Evolutionary conservation across 2,329 filamentous ascomycete genomes (phyloP).

Genomic region (Cryphonectria radicalis): DNA sequence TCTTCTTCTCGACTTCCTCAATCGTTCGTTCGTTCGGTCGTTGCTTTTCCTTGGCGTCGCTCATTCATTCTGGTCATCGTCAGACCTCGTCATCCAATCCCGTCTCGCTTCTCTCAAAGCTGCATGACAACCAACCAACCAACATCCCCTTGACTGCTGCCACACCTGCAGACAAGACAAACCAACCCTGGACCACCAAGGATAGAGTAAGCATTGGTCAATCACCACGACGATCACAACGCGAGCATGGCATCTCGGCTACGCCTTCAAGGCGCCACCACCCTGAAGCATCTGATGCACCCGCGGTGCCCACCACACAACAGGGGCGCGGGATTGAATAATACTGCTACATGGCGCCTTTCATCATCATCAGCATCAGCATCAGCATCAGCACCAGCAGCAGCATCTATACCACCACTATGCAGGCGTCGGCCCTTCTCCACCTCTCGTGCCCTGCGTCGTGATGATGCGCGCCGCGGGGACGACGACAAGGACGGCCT

Average conservation of each 20-base stretch:
- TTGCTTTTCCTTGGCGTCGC: background rate
- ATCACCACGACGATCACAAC: background rate
- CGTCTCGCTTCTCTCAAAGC: background rate
- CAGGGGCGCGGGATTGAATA: background rate
- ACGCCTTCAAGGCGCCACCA: conserved; percentile 11
- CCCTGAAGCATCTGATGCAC: conserved; percentile 17
- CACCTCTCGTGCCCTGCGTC: conserved; percentile 13
- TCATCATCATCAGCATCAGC: background rate
- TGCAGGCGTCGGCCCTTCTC: conserved; percentile 16
- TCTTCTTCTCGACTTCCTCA: background rate
- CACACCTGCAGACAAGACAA: background rate
- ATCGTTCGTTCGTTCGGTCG: background rate
- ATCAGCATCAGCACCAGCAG: background rate
- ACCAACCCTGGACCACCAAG: background rate
- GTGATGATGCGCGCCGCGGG: conserved; percentile 18
- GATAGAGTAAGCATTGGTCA: background rate
- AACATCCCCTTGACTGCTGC: background rate
- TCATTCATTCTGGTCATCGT: background rate
- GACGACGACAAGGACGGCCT: conserved; percentile 42
- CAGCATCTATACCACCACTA: background rate
- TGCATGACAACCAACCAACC: background rate
- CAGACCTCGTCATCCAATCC: background rate
- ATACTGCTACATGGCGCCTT: background rate
- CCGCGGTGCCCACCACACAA: background rate
- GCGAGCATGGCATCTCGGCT: conserved; percentile 18